Base-by-base conservation (phyloP, 441 rosid genomes). In the Jatropha multifida region DNA sequence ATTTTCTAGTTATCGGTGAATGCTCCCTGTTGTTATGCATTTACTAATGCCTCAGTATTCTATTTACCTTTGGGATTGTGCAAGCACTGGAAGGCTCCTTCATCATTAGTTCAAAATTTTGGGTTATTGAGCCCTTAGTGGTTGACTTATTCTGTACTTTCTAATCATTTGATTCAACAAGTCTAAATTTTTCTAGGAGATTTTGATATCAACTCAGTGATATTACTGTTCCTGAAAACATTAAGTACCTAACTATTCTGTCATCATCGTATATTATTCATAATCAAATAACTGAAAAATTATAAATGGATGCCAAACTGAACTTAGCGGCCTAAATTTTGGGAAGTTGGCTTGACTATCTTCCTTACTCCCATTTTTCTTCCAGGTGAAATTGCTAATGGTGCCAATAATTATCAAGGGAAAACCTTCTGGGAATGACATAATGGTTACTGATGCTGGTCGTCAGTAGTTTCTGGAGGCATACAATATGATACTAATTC, bases 401-500 rank as follows among this genome's bases (percentile, higher is more conserved):
- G 51, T 27, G 54, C n/a, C 48, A 44, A 40, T 20, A 15, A 54
- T 18, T 58, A 41, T 44, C 56, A 18, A 63, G 74, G 40, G 69
- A 41, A 68, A 38, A 42, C 71, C 41, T 60, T 72, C 27, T 15
- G 37, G 58, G 73, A 64, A 44, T 73, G 61, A 64, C 38, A 51
- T 56, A 18, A 65, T 75, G 75, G 49, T 56, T 65, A 0, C 4
- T 74, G 75, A 69, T 79, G 59, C 70, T 73, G 37, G 15, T 73
- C 49, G n/a, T 37, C 46, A 70, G 77, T 68, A 73, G 78, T 77
- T 58, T 72, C 77, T 52, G 38, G 12, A 52, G 32, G 44, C 64
- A 38, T 46, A 68, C 78, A 63, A 71, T 71, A 62, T 85, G 62
- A 79, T 80, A 78, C 72, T 76, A 75, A 55, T 41, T 55, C 20